These are phyloP conservation scores for Vinca major DNA, from an alignment of 305 asterid species.

Conservation along the genomic window DNA sequence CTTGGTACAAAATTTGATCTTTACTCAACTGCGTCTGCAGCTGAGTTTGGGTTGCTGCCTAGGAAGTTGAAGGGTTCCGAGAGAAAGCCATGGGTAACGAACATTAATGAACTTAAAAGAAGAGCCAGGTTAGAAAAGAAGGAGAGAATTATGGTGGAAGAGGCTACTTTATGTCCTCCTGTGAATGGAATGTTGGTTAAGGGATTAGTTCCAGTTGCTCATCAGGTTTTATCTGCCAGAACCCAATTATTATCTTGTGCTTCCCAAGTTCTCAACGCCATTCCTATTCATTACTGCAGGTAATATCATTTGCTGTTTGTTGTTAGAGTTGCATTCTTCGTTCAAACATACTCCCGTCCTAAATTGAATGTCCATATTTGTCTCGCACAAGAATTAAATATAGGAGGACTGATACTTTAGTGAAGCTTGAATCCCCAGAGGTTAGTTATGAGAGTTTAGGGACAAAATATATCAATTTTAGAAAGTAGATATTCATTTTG, in stretches of 20 bases:
- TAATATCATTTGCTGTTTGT: conserved; percentile 1
- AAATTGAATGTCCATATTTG: no score
- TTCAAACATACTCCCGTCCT: background rate
- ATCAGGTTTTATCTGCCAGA: conserved; percentile 46
- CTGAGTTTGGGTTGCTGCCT: background rate
- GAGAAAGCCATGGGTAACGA: conserved; percentile 57
- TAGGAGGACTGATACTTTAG: no score
- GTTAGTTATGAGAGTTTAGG: no score
- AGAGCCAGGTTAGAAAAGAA: conserved; percentile 33
- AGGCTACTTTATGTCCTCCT: conserved; percentile 41
- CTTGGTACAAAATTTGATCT: background rate
- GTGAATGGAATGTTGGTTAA: conserved; percentile 56
- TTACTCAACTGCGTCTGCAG: background rate
- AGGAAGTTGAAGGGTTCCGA: conserved; percentile 27
- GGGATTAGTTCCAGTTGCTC: conserved; percentile 60
- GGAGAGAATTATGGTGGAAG: conserved; percentile 33
- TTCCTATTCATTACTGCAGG: conserved; percentile 52
- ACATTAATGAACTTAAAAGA: conserved; percentile 46
- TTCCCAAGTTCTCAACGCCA: conserved; percentile 29
- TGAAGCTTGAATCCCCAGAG: no score
- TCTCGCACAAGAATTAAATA: no score
- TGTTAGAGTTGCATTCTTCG: background rate
- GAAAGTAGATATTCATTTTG: no score
- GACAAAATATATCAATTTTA: no score
- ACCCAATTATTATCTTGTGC: conserved; percentile 32